Conservation (phyloP, 768 basidiomycete species). For the Leccinum rimulosum region DNA sequence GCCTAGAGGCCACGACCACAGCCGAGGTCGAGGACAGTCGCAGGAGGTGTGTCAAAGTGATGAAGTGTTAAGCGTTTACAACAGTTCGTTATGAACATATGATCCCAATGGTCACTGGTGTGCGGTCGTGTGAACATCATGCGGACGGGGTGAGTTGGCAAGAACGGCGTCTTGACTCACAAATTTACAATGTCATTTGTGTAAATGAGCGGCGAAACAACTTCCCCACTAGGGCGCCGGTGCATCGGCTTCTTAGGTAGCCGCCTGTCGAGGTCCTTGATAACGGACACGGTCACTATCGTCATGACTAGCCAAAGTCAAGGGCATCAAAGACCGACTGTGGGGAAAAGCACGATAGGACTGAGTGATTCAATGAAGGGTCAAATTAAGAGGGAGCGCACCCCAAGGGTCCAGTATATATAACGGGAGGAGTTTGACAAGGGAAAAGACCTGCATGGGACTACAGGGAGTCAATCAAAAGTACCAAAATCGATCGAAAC, state of each 20-base stretch:
- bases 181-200: conserved; percentile 49
- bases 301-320: conserved; percentile 22
- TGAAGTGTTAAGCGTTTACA: conserved; percentile 52
- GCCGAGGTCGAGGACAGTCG: conserved; percentile 61
- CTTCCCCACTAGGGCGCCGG: conserved; percentile 45
- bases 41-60: conserved; percentile 50
- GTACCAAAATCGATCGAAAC: too few relatives aligned
- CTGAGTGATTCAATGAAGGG: conserved; percentile 4
- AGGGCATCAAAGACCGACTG: conserved; percentile 25
- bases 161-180: conserved; percentile 37
- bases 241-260: conserved; percentile 40
- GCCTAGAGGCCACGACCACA: conserved; percentile 73
- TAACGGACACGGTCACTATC: conserved; percentile 11
- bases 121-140: conserved; percentile 2
- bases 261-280: conserved; percentile 46
- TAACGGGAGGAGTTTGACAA: conserved; percentile 3
- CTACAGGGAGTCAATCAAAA: too few relatives aligned
- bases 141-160: not conserved
- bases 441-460: too few relatives aligned
- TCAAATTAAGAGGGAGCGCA: conserved; percentile 17
- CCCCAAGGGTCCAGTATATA: conserved; percentile 21
- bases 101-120: conserved; percentile 68
- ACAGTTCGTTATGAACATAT: conserved; percentile 56
- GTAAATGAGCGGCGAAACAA: conserved; percentile 57
- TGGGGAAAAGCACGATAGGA: conserved; percentile 11